phyloP scores from a whole-genome alignment of 176 grass and related monocot genomes.

The Zoysia pacifica region DNA sequence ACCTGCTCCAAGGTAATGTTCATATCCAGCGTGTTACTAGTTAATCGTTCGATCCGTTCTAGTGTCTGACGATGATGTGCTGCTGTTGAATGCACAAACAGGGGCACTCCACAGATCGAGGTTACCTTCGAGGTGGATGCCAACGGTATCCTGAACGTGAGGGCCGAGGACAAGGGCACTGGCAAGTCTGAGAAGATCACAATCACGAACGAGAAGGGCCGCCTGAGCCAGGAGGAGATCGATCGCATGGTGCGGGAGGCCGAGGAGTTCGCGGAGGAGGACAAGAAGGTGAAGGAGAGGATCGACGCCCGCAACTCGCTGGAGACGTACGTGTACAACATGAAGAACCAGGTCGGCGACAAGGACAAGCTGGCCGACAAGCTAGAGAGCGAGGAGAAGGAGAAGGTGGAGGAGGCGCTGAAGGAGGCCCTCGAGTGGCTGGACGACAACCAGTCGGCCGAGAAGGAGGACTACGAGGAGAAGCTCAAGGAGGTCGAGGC shows the following conservation, averaged over 20 bases:
- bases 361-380: constrained; percentile 76
- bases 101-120: constrained; percentile 66
- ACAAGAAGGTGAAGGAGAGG: constrained; percentile 74
- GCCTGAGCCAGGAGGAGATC: constrained; percentile 75
- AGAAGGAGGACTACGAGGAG: constrained; percentile 77
- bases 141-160: constrained; percentile 75
- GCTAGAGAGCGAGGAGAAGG: constrained; percentile 77
- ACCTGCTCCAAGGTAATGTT: constrained; percentile 51
- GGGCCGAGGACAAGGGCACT: constrained; percentile 61
- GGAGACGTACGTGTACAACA: constrained; percentile 74
- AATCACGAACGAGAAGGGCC: constrained; percentile 77
- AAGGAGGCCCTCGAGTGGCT: constrained; percentile 77
- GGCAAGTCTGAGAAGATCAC: constrained; percentile 79
- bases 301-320: constrained; percentile 71
- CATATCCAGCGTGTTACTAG: background rate
- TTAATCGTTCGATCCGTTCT: background rate
- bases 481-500: constrained; percentile 85
- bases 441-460: constrained; percentile 66
- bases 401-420: constrained; percentile 70
- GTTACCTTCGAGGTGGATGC: constrained; percentile 72
- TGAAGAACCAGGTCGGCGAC: constrained; percentile 69
- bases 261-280: constrained; percentile 67
- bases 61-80: background rate
- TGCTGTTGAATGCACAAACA: background rate
- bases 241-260: constrained; percentile 76